phyloP scores from a whole-genome alignment of 257 asterid species.

The Nicotiana noctiflora region DNA sequence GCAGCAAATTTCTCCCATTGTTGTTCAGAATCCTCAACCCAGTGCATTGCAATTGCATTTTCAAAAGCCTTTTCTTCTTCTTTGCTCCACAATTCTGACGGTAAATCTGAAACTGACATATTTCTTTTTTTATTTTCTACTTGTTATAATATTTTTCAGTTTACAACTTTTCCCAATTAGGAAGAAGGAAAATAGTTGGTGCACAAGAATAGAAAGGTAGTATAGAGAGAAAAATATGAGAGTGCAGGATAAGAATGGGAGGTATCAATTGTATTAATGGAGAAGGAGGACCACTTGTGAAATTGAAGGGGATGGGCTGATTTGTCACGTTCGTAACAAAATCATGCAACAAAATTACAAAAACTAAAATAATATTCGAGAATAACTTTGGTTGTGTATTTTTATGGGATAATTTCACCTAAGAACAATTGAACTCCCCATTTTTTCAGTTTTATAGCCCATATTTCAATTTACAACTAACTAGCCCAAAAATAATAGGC shows the following conservation, averaged over 20 bases:
- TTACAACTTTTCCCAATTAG: not conserved
- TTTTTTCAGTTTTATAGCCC: too few species aligned
- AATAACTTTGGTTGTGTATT: not conserved
- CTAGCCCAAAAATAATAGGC: too few species aligned
- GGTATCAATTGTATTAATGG: conserved; percentile 53
- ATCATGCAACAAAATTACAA: conserved; percentile 19
- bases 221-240: conserved; percentile 21
- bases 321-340: conserved; percentile 52
- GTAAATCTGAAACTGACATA: conserved; percentile 24
- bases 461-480: too few species aligned
- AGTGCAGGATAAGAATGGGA: conserved; percentile 44
- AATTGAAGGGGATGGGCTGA: conserved; percentile 60
- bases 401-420: too few species aligned
- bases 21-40: conserved; percentile 36
- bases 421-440: too few species aligned
- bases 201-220: not conserved
- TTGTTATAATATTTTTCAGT: not conserved
- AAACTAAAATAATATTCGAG: not conserved
- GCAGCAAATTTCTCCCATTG: conserved; percentile 56
- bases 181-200: too few species aligned
- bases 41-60: conserved; percentile 69
- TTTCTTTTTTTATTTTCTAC: not conserved
- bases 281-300: conserved; percentile 60
- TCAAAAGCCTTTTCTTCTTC: conserved; percentile 91
- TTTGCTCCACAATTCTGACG: conserved; percentile 49